Percentiles rank a stretch among this genome's conserved stretches.
Conservation (phyloP, 75 land plant genomes). For the Picea sitchensis region DNA sequence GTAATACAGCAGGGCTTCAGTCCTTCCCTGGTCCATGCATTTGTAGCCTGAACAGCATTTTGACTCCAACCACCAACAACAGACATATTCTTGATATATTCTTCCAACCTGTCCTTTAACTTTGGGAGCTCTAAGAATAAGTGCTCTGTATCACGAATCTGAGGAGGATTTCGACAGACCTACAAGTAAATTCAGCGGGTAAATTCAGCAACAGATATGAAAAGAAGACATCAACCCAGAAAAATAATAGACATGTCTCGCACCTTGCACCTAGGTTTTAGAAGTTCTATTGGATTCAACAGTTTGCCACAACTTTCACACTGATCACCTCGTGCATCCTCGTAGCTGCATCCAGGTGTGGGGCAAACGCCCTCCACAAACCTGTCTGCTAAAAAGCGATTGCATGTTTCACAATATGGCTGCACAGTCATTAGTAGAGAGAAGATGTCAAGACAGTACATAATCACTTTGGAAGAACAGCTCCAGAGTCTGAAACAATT, state of each 20-base stretch:
- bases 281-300: conserved; percentile 83
- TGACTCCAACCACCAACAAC: conserved; percentile 87
- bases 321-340: conserved; percentile 94
- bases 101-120: conserved; percentile 61
- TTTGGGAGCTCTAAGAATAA: conserved; percentile 89
- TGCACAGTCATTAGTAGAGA: conserved; percentile 28
- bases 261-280: conserved; percentile 94
- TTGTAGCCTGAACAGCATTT: conserved; percentile 86
- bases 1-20: conserved; percentile 88
- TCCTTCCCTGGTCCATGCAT: conserved; percentile 95
- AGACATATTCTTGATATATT: conserved; percentile 65
- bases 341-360: conserved; percentile 54
- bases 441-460: not conserved
- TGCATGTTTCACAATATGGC: conserved; percentile 87
- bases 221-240: not conserved
- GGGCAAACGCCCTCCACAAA: conserved; percentile 94
- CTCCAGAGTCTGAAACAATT: not conserved
- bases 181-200: conserved; percentile 15
- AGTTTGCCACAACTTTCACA: conserved; percentile 91
- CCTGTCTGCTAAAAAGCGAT: conserved; percentile 87
- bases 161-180: conserved; percentile 78
- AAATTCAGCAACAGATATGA: not conserved
- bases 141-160: conserved; percentile 78
- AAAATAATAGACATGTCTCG: too few relatives aligned
- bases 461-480: not conserved